Base-by-base conservation (phyloP, 345 rosid genomes). In the Microthlaspi erraticum region DNA sequence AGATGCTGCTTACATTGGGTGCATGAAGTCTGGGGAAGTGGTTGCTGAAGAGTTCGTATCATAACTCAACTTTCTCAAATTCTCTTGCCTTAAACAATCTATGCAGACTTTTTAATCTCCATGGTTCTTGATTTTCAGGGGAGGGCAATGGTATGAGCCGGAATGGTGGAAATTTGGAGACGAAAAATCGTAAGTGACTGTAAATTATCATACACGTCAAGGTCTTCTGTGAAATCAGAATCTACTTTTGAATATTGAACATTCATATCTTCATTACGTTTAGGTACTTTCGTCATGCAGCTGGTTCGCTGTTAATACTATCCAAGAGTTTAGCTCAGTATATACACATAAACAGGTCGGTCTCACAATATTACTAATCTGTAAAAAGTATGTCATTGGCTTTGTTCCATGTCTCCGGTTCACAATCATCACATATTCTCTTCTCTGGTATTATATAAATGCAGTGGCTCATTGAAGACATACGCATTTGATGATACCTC, bases 161-260 rank as follows among this genome's bases (percentile, higher is more conserved):
- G 99, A 94, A 3, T 94, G 99, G 97, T 91, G 97, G 99, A 94
- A 89, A 74, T 91, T 91, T 63, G 96, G 99, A 44, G 96, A 89
- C 37, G 88, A 82, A 64, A 91, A 91, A 83, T 84, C 96, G 99
- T 94, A 85, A 88, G 99, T 87, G 52, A 45, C 71, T 58, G n/a
- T n/a, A 23, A 42, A 26, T 12, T 31, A 16, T 34, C 31, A 34
- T 73, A 19, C 41, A 41, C 32, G 13, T 66, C 2, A 14, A 11
- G 18, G 4, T 61, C 42, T 57, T 64, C 13, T 20, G 13, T 50
- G 16, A 5, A 46, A 64, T 71, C n/a, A 26, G 33, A 32, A 23
- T 18, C 45, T 20, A 20, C 23, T 20, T 20, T 44, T 43, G 11
- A 13, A 13, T 38, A 34, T 19, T 10, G 16, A 43, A 32, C 49